Percentiles rank a stretch among this genome's conserved stretches.
Evolutionary conservation across 768 basidiomycete genomes (phyloP).

Genomic region (Cystoderma amianthinum): DNA sequence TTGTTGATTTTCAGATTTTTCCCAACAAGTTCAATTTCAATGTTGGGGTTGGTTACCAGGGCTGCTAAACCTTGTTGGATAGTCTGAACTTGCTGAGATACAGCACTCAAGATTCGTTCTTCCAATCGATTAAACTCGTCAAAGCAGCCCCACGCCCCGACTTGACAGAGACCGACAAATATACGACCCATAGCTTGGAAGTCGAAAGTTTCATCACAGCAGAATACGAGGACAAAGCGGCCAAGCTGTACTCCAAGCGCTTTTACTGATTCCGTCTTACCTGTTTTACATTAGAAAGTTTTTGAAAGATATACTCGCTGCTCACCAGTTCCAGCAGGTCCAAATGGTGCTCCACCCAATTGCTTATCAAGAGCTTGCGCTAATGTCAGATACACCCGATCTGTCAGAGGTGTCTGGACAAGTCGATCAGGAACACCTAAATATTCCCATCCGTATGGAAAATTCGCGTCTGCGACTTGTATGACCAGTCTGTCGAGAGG

Average conservation of each 20-base stretch:
- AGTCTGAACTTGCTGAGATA: slow-evolving; percentile 97
- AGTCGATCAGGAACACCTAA: slow-evolving; percentile 94
- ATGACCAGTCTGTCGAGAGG: slow-evolving; percentile 79
- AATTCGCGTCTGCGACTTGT: slow-evolving; percentile 82
- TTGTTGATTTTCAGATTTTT: slow-evolving; percentile 90
- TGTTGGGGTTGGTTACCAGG: slow-evolving; percentile 75
- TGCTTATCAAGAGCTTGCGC: slow-evolving; percentile 95
- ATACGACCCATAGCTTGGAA: slow-evolving; percentile 99
- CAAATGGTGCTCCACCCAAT: slow-evolving; percentile 95
- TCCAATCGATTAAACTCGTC: slow-evolving; percentile 98
- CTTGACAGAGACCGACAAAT: slow-evolving; percentile 97
- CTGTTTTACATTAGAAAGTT: slow-evolving; percentile 28
- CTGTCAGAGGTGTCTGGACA: slow-evolving; percentile 96
- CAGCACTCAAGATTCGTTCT: slow-evolving; percentile 95
- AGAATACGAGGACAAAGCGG: slow-evolving; percentile 99
- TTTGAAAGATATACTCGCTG: slow-evolving; percentile 2
- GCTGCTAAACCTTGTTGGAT: slow-evolving; percentile 94
- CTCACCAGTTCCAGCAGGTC: slow-evolving; percentile 93
- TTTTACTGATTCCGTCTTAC: slow-evolving; percentile 99
- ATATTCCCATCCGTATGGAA: slow-evolving; percentile 99
- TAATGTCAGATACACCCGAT: slow-evolving; percentile 92
- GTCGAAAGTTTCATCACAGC: slow-evolving; percentile 99
- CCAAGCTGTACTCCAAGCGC: slow-evolving; percentile 96
- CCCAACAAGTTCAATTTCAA: slow-evolving; percentile 93
- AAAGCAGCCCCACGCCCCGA: slow-evolving; percentile 98